These are phyloP conservation scores for Bidens hawaiensis DNA, from an alignment of 140 eudicot species.

Conservation along the genomic window DNA sequence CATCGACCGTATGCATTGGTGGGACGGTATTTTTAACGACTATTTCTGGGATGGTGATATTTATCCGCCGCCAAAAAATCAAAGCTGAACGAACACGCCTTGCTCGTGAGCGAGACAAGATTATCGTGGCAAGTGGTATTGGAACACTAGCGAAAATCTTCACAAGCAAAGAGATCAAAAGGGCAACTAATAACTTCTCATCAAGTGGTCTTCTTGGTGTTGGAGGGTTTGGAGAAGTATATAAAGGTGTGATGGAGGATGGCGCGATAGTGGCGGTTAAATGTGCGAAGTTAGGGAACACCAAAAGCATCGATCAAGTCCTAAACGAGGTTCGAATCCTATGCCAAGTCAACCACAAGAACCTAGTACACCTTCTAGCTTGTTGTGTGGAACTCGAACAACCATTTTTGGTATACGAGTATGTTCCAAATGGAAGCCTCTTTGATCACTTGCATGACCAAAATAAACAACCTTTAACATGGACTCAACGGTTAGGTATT, in stretches of 20 bases:
- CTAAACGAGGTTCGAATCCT: constrained; percentile 76
- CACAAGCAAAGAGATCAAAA: constrained; percentile 67
- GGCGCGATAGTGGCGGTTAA: constrained; percentile 73
- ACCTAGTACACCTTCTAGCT: constrained; percentile 71
- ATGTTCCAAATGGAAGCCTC: constrained; percentile 56
- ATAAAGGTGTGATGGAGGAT: constrained; percentile 55
- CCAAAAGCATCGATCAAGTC: constrained; percentile 75
- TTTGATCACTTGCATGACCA: constrained; percentile 40
- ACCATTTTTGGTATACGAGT: constrained; percentile 71
- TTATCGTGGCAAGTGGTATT: constrained; percentile 51
- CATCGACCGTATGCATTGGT: constrained; percentile 24
- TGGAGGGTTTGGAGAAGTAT: constrained; percentile 89
- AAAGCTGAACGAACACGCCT: constrained; percentile 47
- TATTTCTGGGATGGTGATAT: constrained; percentile 22
- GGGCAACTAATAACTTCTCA: constrained; percentile 71
- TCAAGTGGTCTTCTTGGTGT: constrained; percentile 58
- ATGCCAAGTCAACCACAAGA: constrained; percentile 80
- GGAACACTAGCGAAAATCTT: constrained; percentile 57
- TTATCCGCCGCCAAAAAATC: constrained; percentile 37
- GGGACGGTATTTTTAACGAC: constrained; percentile 35
- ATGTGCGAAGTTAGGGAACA: constrained; percentile 67
- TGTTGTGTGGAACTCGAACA: constrained; percentile 81
- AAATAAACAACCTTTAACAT: constrained; percentile 31
- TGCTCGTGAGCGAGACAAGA: constrained; percentile 59
- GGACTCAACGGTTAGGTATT: constrained; percentile 47